These are phyloP conservation scores for Talaromyces amestolkiae DNA, from an alignment of 2,329 filamentous ascomycete genomes.

Conservation along the genomic window DNA sequence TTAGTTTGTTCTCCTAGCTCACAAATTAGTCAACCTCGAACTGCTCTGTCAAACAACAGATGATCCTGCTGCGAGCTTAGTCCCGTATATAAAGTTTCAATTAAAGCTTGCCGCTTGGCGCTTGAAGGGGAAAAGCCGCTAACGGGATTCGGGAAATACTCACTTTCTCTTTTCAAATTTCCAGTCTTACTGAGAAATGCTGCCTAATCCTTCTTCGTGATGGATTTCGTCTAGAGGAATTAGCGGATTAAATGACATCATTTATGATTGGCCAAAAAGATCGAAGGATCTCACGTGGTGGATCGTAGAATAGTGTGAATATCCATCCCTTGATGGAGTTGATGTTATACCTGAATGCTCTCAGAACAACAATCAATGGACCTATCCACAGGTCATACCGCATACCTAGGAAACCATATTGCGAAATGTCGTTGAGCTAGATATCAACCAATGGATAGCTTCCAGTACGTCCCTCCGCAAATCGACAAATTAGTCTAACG, in stretches of 20 bases:
- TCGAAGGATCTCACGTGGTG: neutral
- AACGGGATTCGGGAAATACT: neutral
- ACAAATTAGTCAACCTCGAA: neutral
- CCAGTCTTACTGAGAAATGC: neutral
- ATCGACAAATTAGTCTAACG: neutral
- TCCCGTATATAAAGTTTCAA: neutral
- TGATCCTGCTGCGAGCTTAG: neutral
- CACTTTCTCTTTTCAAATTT: neutral
- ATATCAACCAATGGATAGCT: neutral
- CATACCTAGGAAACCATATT: neutral
- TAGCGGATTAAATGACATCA: neutral
- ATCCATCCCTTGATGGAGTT: neutral
- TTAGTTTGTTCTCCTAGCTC: neutral
- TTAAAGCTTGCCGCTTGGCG: neutral
- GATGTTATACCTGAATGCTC: neutral
- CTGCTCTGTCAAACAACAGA: neutral
- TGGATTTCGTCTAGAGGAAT: neutral
- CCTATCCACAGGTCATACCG: neutral
- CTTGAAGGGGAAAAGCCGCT: neutral
- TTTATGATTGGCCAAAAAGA: neutral
- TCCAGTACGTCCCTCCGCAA: neutral
- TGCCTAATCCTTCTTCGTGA: neutral
- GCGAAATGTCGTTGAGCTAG: neutral
- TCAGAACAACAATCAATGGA: neutral
- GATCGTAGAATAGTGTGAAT: neutral